Conservation (phyloP, 192 early-diverging fungal species). For the Coemansia sp. region DNA sequence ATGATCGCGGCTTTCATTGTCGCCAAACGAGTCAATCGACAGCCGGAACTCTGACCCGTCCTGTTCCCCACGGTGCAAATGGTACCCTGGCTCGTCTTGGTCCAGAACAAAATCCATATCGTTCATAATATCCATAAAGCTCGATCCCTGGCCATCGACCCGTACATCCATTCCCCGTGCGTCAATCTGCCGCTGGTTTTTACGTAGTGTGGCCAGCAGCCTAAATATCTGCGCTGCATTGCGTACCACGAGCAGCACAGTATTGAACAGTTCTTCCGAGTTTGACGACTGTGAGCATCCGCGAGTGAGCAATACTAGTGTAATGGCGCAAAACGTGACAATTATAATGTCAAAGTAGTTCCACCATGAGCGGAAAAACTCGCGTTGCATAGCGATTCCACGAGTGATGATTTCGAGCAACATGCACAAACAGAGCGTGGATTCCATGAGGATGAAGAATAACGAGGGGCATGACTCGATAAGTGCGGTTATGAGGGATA, state of each 20-base stretch:
- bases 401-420: conserved; percentile 67
- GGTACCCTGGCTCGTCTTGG: conserved; percentile 24
- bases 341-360: conserved; percentile 72
- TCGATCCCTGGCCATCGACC: conserved; percentile 22
- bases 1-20: conserved; percentile 4
- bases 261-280: conserved; percentile 70
- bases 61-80: conserved; percentile 9
- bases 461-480: conserved; percentile 56
- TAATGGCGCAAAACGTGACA: conserved; percentile 65
- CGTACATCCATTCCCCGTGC: conserved; percentile 33
- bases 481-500: conserved; percentile 51
- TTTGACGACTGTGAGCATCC: conserved; percentile 65
- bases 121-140: conserved; percentile 41
- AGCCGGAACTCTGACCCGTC: conserved; percentile 39
- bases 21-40: conserved; percentile 39
- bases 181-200: conserved; percentile 47
- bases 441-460: conserved; percentile 68
- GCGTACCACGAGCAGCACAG: conserved; percentile 67
- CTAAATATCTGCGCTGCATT: conserved; percentile 68
- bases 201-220: conserved; percentile 65
- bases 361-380: conserved; percentile 59
- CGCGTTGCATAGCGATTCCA: conserved; percentile 58
- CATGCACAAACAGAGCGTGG: conserved; percentile 72
- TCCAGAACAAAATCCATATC: conserved; percentile 34
- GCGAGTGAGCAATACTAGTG: conserved; percentile 61